Evolutionary conservation across 2,329 filamentous ascomycete genomes (phyloP).

Genomic region (Leptographium wingfieldii): DNA sequence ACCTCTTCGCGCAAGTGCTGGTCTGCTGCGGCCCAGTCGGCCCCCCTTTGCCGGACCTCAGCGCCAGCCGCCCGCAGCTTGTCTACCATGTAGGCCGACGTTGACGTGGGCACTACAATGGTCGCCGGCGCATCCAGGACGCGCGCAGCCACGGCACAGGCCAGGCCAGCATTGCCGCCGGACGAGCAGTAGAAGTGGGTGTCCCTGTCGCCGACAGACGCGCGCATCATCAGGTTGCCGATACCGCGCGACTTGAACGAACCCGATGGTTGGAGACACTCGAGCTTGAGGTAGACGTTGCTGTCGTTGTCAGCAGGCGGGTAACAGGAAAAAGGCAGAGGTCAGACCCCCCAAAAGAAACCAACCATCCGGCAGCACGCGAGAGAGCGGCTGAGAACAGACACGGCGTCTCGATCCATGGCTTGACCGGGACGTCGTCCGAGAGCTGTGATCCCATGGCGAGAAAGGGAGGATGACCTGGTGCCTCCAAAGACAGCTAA

Average conservation of each 20-base stretch:
- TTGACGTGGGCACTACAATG: constrained; percentile 57
- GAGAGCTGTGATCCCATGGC: too few relatives aligned
- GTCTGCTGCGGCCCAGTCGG: constrained; percentile 58
- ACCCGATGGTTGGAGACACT: constrained; percentile 67
- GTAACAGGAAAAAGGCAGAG: background rate
- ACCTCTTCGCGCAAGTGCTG: constrained; percentile 45
- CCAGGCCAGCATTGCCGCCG: constrained; percentile 70
- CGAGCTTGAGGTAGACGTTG: constrained; percentile 72
- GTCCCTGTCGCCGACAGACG: constrained; percentile 18
- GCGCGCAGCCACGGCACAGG: constrained; percentile 58
- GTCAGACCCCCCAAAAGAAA: background rate
- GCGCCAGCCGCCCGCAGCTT: constrained; percentile 54
- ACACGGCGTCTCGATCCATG: constrained; percentile 59
- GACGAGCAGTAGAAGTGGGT: constrained; percentile 62
- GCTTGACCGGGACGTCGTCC: constrained; percentile 14
- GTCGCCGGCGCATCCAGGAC: constrained; percentile 50
- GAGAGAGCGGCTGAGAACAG: constrained; percentile 53
- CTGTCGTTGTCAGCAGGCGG: constrained; percentile 19
- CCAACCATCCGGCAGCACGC: constrained; percentile 53
- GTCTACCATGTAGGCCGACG: constrained; percentile 52
- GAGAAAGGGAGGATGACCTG: background rate
- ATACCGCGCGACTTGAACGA: constrained; percentile 76
- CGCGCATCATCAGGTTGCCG: constrained; percentile 53
- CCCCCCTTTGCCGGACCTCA: constrained; percentile 53
- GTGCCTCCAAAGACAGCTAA: too few relatives aligned